phyloP scores from a whole-genome alignment of 1,284 basidiomycete genomes.

The Cystobasidium slooffiae region DNA sequence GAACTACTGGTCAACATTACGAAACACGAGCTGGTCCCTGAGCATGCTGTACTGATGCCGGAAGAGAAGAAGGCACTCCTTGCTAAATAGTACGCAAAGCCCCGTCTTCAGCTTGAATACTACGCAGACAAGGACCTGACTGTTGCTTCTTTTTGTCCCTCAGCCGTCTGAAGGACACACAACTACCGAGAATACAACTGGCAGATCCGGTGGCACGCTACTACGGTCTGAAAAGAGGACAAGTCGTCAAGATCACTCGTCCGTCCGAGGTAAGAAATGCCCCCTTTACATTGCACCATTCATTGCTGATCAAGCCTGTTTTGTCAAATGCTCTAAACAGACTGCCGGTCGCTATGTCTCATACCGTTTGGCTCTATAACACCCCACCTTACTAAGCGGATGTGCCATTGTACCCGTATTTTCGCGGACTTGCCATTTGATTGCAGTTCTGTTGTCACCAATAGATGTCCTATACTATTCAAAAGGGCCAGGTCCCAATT shows the following conservation, averaged over 20 bases:
- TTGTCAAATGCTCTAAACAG: not conserved
- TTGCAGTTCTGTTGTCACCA: constrained; percentile 19
- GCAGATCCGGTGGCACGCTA: constrained; percentile 96
- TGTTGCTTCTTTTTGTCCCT: constrained; percentile 35
- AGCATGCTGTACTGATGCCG: constrained; percentile 82
- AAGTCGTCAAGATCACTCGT: constrained; percentile 97
- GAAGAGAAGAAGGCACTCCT: constrained; percentile 88
- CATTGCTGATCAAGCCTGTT: not conserved
- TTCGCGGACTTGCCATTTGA: not conserved
- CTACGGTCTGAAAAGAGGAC: constrained; percentile 91
- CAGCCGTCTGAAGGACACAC: constrained; percentile 96
- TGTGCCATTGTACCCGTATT: not conserved
- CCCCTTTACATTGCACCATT: not conserved
- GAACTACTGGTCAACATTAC: constrained; percentile 98
- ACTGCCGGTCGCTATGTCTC: constrained; percentile 44
- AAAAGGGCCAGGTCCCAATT: too few relatives aligned
- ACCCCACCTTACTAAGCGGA: too few relatives aligned
- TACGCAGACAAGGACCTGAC: constrained; percentile 23
- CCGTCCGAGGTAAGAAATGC: constrained; percentile 80
- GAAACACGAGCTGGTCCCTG: constrained; percentile 86
- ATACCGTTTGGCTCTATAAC: constrained; percentile 40
- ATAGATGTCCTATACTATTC: not conserved
- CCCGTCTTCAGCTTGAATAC: not conserved
- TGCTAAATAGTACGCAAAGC: constrained; percentile 80
- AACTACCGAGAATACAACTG: constrained; percentile 93